These are phyloP conservation scores for Lachnellula suecica DNA, from an alignment of 2,329 filamentous ascomycete species.

Conservation along the genomic window DNA sequence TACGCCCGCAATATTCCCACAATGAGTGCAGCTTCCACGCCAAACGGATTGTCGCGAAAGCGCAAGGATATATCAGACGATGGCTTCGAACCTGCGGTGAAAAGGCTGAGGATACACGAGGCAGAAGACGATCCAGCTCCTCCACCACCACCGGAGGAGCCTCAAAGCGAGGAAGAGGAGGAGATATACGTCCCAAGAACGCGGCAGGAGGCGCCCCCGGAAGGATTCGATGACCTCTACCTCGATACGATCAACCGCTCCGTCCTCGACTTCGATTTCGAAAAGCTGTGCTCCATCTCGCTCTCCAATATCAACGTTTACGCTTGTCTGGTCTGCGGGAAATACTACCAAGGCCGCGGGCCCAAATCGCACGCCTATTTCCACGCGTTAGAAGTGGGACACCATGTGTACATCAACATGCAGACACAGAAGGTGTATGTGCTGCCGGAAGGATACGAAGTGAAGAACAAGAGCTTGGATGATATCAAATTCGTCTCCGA, in stretches of 20 bases:
- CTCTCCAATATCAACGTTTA: slow-evolving; percentile 99
- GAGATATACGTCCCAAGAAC: slow-evolving; percentile 40
- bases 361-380: slow-evolving; percentile 97
- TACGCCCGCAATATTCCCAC: not conserved
- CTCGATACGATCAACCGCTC: slow-evolving; percentile 94
- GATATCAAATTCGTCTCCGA: slow-evolving; percentile 99
- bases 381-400: slow-evolving; percentile 89
- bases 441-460: slow-evolving; percentile 94
- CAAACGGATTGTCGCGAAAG: slow-evolving; percentile 11
- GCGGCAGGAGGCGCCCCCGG: slow-evolving; percentile 75
- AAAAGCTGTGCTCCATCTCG: slow-evolving; percentile 95
- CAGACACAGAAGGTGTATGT: slow-evolving; percentile 88
- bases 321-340: slow-evolving; percentile 95
- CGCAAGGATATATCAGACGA: slow-evolving; percentile 12
- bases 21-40: slow-evolving; percentile 8
- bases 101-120: slow-evolving; percentile 8
- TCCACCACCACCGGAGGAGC: slow-evolving; percentile 29
- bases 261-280: slow-evolving; percentile 96
- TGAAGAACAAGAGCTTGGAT: slow-evolving; percentile 88
- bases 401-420: slow-evolving; percentile 99
- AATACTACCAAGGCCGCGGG: slow-evolving; percentile 93
- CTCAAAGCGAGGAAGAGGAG: slow-evolving; percentile 36
- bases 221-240: slow-evolving; percentile 93
- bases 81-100: slow-evolving; percentile 5
- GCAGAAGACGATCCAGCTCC: slow-evolving; percentile 16